These are phyloP conservation scores for Orbilia ellipsospora DNA, from an alignment of 2,329 filamentous ascomycete species.

Conservation along the genomic window DNA sequence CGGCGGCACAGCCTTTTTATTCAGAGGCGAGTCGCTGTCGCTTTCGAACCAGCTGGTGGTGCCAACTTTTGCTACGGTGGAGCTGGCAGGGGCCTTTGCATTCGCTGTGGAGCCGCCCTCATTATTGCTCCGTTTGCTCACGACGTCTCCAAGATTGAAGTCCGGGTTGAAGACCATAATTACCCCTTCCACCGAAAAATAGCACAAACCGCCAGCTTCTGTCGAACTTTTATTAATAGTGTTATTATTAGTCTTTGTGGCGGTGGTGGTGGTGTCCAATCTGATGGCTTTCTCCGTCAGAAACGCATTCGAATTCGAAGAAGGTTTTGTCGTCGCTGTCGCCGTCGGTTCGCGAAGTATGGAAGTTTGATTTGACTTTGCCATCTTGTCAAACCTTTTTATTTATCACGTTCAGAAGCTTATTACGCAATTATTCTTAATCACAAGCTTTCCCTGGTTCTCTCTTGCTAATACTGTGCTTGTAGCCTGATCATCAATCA, in stretches of 20 bases:
- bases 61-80: neutral
- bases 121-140: slow-evolving; percentile 11
- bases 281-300: slow-evolving; percentile 1
- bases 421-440: neutral
- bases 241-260: slow-evolving; percentile 15
- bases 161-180: slow-evolving; percentile 52
- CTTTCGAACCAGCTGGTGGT: slow-evolving; percentile 41
- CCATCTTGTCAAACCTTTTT: slow-evolving; percentile 24
- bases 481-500: neutral
- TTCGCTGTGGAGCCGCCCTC: neutral
- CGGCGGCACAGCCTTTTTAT: slow-evolving; percentile 5
- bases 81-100: neutral
- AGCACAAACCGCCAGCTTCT: slow-evolving; percentile 26
- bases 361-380: slow-evolving; percentile 26
- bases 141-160: slow-evolving; percentile 37
- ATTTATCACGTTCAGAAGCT: slow-evolving; percentile 8
- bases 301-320: neutral
- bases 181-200: slow-evolving; percentile 31
- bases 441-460: neutral
- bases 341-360: slow-evolving; percentile 32
- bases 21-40: slow-evolving; percentile 31
- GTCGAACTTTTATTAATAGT: neutral
- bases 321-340: neutral
- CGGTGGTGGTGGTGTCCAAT: slow-evolving; percentile 6
- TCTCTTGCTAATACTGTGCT: neutral